Base-by-base conservation (phyloP, 2,329 filamentous ascomycete genomes). In the Clonostachys sp. region DNA sequence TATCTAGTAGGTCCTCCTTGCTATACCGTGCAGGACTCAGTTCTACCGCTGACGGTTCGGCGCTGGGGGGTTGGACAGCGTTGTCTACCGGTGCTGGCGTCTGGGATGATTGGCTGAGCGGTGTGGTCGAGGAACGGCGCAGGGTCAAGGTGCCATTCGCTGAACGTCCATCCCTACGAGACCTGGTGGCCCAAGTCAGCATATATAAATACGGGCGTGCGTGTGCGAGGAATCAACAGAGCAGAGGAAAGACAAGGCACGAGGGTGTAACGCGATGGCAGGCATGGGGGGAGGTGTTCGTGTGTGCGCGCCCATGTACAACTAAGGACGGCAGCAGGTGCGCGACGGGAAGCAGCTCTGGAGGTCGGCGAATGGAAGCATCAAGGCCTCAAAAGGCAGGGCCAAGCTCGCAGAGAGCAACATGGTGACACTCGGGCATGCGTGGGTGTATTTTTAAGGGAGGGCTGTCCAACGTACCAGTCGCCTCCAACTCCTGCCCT, bases 1-100 rank as follows among this genome's bases (percentile, higher is more conserved):
- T 79, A 48, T 84, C 80, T 49, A 96, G 73, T 52, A 96, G 73
- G 54, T 95, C 82, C 4, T 91, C 88, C 65, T 85, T 89, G 53
- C 82, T 83, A 67, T 95, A 95, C 56, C 87, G 83, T 50, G 74
- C 36, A 39, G 36, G 36, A n/a, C 14, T n/a, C 36, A 39, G 14
- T n/a, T n/a, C 36, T n/a, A 18, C 14, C 14, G 36, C 14, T 16
- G 48, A 68, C 40, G 81, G 66, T 51, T 76, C 61, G 48, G 54
- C 49, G 44, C 42, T 51, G 14, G 57, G 44, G 54, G 68, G 65
- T 60, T 71, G 70, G 62, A 65, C 64, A 53, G 62, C 59, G 48
- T 71, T 68, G 55, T 50, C 69, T 48, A 62, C 50, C 43, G 59
- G 58, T 47, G 62, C 60, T 40, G 60, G 61, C 35, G 58, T 55